Evolutionary conservation across 805 yeast species (phyloP).

Genomic region (Blastobotrys attinorum): DNA sequence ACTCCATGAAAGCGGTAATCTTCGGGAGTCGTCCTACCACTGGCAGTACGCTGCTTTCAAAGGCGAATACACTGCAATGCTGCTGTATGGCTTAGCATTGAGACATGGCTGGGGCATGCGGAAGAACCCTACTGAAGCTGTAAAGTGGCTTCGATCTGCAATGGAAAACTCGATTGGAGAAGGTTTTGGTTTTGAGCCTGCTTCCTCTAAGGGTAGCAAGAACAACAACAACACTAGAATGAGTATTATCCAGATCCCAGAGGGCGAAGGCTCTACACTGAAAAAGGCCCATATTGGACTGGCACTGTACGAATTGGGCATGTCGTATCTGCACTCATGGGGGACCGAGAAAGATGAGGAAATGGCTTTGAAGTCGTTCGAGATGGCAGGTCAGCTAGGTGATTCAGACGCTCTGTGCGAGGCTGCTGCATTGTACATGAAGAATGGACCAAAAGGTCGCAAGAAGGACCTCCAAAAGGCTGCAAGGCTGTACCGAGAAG

Average conservation of each 20-base stretch:
- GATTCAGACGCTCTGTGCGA: slow-evolving; percentile 60
- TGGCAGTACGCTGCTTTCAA: slow-evolving; percentile 53
- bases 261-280: slow-evolving; percentile 4
- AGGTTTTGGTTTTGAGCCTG: background rate
- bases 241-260: background rate
- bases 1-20: slow-evolving; percentile 49
- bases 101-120: slow-evolving; percentile 63
- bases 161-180: slow-evolving; percentile 21
- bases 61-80: slow-evolving; percentile 62
- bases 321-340: slow-evolving; percentile 47
- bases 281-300: slow-evolving; percentile 23
- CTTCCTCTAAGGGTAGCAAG: background rate
- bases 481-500: slow-evolving; percentile 62
- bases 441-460: slow-evolving; percentile 40
- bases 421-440: slow-evolving; percentile 61
- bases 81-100: slow-evolving; percentile 58
- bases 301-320: slow-evolving; percentile 56
- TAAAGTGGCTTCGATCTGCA: slow-evolving; percentile 54
- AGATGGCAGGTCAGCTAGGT: slow-evolving; percentile 61
- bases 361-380: slow-evolving; percentile 51
- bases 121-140: slow-evolving; percentile 45
- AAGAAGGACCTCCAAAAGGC: slow-evolving; percentile 55
- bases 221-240: background rate
- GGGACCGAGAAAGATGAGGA: slow-evolving; percentile 47
- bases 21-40: slow-evolving; percentile 62